A percentile compares a stretch with the other conserved stretches of the same genome.
These are phyloP conservation scores for Tuber magnatum DNA, from an alignment of 495 filamentous ascomycete genomes.

Conservation along the genomic window DNA sequence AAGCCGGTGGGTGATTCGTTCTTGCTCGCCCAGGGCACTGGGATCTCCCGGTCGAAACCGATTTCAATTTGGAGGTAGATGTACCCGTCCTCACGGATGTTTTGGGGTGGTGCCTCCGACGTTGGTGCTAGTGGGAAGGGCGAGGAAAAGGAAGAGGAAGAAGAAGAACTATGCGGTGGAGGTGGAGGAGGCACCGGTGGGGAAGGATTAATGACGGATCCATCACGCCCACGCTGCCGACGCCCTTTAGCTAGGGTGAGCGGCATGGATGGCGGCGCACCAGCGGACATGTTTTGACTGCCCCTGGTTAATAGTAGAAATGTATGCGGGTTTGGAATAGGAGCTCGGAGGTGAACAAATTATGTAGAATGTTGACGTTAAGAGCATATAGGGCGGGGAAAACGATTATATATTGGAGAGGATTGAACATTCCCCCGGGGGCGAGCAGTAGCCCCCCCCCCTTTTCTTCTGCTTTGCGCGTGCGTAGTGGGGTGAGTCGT, in stretches of 20 bases:
- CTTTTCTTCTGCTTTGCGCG: background rate
- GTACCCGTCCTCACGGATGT: background rate
- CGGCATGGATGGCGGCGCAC: background rate
- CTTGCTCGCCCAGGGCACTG: background rate
- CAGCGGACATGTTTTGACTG: background rate
- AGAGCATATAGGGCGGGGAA: background rate
- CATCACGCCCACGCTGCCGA: background rate
- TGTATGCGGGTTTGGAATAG: too few species aligned
- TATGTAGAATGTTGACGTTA: background rate
- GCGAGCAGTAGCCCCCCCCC: background rate
- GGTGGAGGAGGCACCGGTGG: background rate
- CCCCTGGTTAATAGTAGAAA: background rate
- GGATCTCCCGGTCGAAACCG: background rate
- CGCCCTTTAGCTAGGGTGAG: background rate
- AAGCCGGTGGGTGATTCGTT: background rate
- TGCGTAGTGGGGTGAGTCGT: background rate
- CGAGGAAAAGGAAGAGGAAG: background rate
- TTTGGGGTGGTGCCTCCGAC: background rate
- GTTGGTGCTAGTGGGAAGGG: background rate
- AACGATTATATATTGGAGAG: background rate
- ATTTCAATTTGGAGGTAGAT: background rate
- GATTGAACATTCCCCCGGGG: background rate
- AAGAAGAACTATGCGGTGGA: background rate
- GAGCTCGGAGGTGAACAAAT: background rate
- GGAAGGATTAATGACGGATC: background rate